phyloP scores from a whole-genome alignment of 108 stramenopile genomes.

The Pseudonitzschia pungens region DNA sequence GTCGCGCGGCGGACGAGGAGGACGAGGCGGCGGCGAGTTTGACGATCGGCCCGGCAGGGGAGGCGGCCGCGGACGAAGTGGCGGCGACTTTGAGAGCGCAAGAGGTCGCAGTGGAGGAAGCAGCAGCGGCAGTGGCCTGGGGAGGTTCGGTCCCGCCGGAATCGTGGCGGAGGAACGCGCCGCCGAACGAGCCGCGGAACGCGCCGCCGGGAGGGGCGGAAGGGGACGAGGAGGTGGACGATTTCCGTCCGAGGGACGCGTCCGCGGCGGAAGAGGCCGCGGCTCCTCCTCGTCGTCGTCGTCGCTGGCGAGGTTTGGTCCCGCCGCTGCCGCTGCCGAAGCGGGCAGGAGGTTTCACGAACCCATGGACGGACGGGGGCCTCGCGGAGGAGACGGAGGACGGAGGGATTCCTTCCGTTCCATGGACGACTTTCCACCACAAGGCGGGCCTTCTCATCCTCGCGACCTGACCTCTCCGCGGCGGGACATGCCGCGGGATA shows the following conservation, averaged over 20 bases:
- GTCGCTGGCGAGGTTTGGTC: background rate
- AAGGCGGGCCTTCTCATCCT: background rate
- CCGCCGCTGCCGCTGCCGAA: background rate
- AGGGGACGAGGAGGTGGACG: conserved; percentile 8
- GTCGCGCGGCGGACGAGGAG: background rate
- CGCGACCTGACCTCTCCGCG: background rate
- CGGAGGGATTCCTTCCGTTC: background rate
- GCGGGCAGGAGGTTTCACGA: background rate
- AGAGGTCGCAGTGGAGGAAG: background rate
- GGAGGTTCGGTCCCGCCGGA: conserved; percentile 1
- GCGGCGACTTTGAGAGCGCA: background rate
- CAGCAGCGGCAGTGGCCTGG: background rate
- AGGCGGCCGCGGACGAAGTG: conserved; percentile 1
- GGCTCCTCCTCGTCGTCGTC: too few relatives aligned
- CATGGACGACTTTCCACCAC: conserved; percentile 1
- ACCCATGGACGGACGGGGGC: background rate
- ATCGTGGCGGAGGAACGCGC: background rate
- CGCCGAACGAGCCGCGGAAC: conserved; percentile 7
- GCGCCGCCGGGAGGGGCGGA: conserved; percentile 23
- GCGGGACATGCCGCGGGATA: background rate
- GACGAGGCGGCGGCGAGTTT: background rate
- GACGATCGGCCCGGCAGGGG: conserved; percentile 4
- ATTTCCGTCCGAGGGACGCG: conserved; percentile 12
- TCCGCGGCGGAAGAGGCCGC: conserved; percentile 11
- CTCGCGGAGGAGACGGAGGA: conserved; percentile 13